These are phyloP conservation scores for Chrysoporthe austroafricana DNA, from an alignment of 2,329 filamentous ascomycete species.

Conservation along the genomic window DNA sequence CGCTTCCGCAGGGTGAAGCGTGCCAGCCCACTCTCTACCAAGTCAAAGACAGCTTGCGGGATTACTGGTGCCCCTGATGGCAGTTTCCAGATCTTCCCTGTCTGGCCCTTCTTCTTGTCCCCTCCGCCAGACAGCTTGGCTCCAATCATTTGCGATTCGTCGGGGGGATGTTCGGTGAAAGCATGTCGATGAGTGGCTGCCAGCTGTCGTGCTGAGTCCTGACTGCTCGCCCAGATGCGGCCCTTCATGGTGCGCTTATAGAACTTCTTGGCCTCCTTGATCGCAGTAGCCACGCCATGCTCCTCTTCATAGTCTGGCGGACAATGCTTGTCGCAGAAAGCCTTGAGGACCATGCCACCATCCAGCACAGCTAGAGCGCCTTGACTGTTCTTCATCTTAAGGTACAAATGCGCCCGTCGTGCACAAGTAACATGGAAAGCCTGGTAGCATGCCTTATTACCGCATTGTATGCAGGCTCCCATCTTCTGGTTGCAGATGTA, in stretches of 20 bases:
- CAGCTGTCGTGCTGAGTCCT: conserved; percentile 78
- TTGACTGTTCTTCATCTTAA: conserved; percentile 95
- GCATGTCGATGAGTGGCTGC: conserved; percentile 72
- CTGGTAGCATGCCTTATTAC: conserved; percentile 95
- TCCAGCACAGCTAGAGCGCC: conserved; percentile 76
- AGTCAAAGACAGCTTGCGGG: conserved; percentile 83
- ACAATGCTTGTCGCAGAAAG: conserved; percentile 94
- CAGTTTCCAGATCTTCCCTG: conserved; percentile 80
- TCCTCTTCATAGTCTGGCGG: conserved; percentile 86
- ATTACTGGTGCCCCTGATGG: conserved; percentile 95
- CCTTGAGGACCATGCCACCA: conserved; percentile 84
- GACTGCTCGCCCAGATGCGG: conserved; percentile 89
- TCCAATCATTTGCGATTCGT: conserved; percentile 83
- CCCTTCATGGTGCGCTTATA: conserved; percentile 90
- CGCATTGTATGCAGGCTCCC: conserved; percentile 98
- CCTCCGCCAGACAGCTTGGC: conserved; percentile 78
- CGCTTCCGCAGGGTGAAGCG: conserved; percentile 81
- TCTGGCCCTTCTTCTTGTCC: conserved; percentile 75
- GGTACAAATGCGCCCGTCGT: conserved; percentile 79
- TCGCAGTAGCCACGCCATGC: conserved; percentile 79
- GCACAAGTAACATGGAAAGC: conserved; percentile 98
- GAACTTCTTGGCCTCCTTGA: conserved; percentile 81
- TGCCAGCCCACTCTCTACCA: conserved; percentile 80
- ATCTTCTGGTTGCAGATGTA: conserved; percentile 98
- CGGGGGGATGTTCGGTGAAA: conserved; percentile 70